Percentiles rank a stretch among this genome's conserved stretches.
phyloP scores from a whole-genome alignment of 345 rosid genomes.

The Anacardium occidentale region DNA sequence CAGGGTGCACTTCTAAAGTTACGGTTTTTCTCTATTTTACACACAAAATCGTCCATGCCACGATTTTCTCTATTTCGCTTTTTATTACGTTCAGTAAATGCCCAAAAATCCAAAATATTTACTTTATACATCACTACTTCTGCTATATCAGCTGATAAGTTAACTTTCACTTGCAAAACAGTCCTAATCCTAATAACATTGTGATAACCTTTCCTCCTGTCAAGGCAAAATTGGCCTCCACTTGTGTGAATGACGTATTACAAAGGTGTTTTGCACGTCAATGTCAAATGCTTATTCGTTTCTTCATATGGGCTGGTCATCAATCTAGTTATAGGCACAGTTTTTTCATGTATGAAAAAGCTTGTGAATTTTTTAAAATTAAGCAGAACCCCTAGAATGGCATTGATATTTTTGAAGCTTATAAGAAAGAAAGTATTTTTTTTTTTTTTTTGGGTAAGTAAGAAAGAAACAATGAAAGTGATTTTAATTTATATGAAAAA shows the following conservation, averaged over 20 bases:
- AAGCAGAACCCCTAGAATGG: constrained; percentile 47
- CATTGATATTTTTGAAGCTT: constrained; percentile 53
- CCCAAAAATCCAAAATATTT: constrained; percentile 31
- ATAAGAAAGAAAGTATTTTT: constrained; percentile 42
- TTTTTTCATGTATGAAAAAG: constrained; percentile 54
- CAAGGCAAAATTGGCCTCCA: constrained; percentile 47
- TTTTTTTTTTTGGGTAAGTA: no score
- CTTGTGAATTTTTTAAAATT: constrained; percentile 57
- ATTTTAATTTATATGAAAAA: constrained; percentile 65
- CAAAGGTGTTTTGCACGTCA: constrained; percentile 41
- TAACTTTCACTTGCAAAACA: constrained; percentile 38
- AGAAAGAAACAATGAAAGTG: constrained; percentile 58
- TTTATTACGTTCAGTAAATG: constrained; percentile 24
- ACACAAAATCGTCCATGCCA: no score
- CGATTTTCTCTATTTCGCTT: constrained; percentile 23
- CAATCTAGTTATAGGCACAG: constrained; percentile 67
- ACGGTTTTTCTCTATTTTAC: no score
- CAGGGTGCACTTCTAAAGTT: no score
- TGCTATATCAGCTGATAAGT: constrained; percentile 38
- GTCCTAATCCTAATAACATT: constrained; percentile 39
- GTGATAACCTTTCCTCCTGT: constrained; percentile 47
- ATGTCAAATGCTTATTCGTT: constrained; percentile 59
- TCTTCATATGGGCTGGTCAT: constrained; percentile 78
- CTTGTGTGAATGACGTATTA: constrained; percentile 56
- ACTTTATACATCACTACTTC: constrained; percentile 32